Base-by-base conservation (phyloP, 2,329 filamentous ascomycete species). In the Exserohilum rostratum region DNA sequence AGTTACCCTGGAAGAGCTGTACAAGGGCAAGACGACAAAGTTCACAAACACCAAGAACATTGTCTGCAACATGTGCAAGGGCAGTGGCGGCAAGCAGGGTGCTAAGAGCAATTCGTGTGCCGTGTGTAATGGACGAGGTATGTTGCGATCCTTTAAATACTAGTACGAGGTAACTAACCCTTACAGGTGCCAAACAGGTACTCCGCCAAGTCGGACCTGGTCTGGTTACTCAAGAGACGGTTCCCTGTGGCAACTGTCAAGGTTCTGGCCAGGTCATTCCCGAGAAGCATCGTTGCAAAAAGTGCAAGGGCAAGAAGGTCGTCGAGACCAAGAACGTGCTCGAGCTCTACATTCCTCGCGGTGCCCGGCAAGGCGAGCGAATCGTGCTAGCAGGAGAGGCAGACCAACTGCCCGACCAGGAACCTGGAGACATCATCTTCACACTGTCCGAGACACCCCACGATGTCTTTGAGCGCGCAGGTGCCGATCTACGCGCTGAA, bases 21-120 rank as follows among this genome's bases (percentile, higher is more conserved):
- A 98, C 84, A 97, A 96, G 79, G 95, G 95, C 69, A 97, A 98
- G 83, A 97, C 95, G 0, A 95, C 96, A 71, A 95, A 96, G 79
- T 97, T 99, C 75, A 88, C 91, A 7, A 95, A 90, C 70, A 96
- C 93, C 70, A 98, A 98, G 81, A 93, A 96, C 71, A 85, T 97
- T 58, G 82, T 96, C 58, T 99, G 95, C 78, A 83, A 83, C 55
- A 84, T 87, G 67, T 99, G 95, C 81, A 93, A 93, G 73, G 95
- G 95, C 39, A 86, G 83, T 42, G 95, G 95, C 35, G 95, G 90
- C 61, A 97, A 96, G 78, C 90, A 96, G 58, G 96, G 93, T 78
- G 90, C 91, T 49, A 96, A 95, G 80, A 81, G 90, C 45, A 86
- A 90, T 65, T 82, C 87, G 55, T 99, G 95, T 77, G 87, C 91